Conservation (phyloP, 495 filamentous ascomycete species). For the Penicillium pulvis region DNA sequence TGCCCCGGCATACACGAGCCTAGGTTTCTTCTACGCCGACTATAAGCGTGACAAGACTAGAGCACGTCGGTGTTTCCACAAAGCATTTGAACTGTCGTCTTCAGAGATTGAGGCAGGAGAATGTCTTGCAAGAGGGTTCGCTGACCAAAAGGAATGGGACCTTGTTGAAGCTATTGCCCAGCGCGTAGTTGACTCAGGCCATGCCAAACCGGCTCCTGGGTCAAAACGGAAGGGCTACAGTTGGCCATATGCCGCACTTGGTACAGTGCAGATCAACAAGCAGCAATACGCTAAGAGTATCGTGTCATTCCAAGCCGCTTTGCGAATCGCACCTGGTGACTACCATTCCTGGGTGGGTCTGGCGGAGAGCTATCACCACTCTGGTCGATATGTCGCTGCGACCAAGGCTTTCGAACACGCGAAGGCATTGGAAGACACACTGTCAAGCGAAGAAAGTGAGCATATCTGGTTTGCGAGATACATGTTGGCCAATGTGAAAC, state of each 20-base stretch:
- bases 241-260: conserved; percentile 95
- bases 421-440: conserved; percentile 58
- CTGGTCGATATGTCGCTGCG: conserved; percentile 86
- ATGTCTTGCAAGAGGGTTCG: conserved; percentile 79
- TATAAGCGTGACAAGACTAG: conserved; percentile 83
- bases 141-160: conserved; percentile 92
- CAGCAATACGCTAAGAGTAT: conserved; percentile 87
- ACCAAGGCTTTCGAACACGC: conserved; percentile 89
- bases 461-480: conserved; percentile 94
- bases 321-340: conserved; percentile 77
- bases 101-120: conserved; percentile 88
- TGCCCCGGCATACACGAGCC: conserved; percentile 88
- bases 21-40: conserved; percentile 94
- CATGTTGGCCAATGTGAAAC: conserved; percentile 93
- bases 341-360: conserved; percentile 96
- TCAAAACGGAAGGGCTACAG: conserved; percentile 88
- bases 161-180: conserved; percentile 90
- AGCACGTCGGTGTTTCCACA: conserved; percentile 90
- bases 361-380: conserved; percentile 94
- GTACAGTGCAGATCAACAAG: conserved; percentile 93
- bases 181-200: conserved; percentile 89
- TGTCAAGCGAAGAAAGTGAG: conserved; percentile 45
- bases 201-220: conserved; percentile 82
- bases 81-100: conserved; percentile 91
- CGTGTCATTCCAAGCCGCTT: conserved; percentile 87